Percentiles rank a stretch among this genome's conserved stretches.
Conservation (phyloP, 2,329 filamentous ascomycete species). For the Aureobasidium uvarum region DNA sequence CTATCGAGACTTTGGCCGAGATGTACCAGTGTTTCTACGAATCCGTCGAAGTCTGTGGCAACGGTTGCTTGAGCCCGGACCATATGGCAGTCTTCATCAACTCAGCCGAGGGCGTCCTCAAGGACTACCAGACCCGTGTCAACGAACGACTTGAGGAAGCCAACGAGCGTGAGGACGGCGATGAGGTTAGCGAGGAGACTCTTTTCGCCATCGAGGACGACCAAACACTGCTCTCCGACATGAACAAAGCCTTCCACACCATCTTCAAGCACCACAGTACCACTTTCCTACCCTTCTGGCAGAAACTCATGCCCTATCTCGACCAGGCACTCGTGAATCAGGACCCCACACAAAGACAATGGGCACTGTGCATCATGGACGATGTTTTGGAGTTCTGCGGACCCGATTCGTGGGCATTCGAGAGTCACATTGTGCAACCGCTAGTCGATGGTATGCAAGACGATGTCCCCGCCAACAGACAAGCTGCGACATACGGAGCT, state of each 20-base stretch:
- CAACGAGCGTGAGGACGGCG: constrained; percentile 77
- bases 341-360: constrained; percentile 91
- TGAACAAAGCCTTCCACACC: constrained; percentile 99
- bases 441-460: constrained; percentile 85
- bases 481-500: constrained; percentile 93
- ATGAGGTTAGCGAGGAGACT: constrained; percentile 71
- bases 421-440: constrained; percentile 80
- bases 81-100: constrained; percentile 89
- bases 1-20: constrained; percentile 92
- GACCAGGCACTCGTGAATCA: constrained; percentile 74
- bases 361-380: constrained; percentile 98
- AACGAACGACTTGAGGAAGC: constrained; percentile 79
- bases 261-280: constrained; percentile 96
- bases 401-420: constrained; percentile 80
- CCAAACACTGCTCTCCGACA: constrained; percentile 92
- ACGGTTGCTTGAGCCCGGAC: constrained; percentile 70
- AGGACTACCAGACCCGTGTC: constrained; percentile 90
- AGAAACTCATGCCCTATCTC: constrained; percentile 80
- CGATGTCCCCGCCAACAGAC: constrained; percentile 82
- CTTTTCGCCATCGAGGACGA: constrained; percentile 95
- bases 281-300: constrained; percentile 83
- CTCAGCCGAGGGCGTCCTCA: constrained; percentile 76
- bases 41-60: constrained; percentile 89
- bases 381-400: constrained; percentile 98
- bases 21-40: constrained; percentile 99